phyloP scores from a whole-genome alignment of 768 basidiomycete species.

The Leccinum fibrillosum region DNA sequence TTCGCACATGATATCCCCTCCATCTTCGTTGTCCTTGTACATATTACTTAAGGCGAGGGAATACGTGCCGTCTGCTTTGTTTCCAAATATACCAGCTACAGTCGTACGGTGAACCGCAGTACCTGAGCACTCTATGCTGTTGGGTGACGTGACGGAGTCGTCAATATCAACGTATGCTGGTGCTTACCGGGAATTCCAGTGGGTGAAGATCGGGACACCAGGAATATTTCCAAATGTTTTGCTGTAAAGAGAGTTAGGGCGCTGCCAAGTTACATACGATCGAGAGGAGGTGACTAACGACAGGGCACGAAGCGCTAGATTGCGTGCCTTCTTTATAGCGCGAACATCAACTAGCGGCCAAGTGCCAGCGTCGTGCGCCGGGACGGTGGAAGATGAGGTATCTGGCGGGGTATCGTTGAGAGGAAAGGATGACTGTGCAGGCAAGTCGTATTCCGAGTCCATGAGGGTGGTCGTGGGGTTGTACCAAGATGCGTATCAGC shows the following conservation, averaged over 20 bases:
- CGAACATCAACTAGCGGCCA: neutral
- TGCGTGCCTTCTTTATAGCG: neutral
- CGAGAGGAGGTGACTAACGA: neutral
- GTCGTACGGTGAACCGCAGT: slow-evolving; percentile 16
- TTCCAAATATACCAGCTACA: slow-evolving; percentile 23
- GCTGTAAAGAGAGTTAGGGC: slow-evolving; percentile 3
- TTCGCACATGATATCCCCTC: slow-evolving; percentile 26
- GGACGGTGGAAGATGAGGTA: neutral
- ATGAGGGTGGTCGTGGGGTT: neutral
- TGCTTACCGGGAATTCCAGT: slow-evolving; percentile 19
- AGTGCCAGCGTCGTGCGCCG: neutral
- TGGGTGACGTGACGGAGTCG: neutral
- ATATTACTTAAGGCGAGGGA: slow-evolving; percentile 20
- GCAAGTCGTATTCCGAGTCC: neutral
- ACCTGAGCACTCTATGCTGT: slow-evolving; percentile 6
- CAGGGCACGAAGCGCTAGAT: neutral
- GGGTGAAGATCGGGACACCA: slow-evolving; percentile 18
- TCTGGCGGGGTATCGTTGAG: neutral
- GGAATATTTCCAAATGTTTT: slow-evolving; percentile 26
- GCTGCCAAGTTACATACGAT: neutral
- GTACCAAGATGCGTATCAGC: neutral
- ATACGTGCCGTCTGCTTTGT: neutral
- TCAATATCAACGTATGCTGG: neutral
- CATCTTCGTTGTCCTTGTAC: slow-evolving; percentile 26
- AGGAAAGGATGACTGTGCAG: neutral